Percentiles rank a stretch among this genome's conserved stretches.
These are phyloP conservation scores for Yamadazyma buinensis DNA, from an alignment of 1,139 yeast species.

Conservation along the genomic window DNA sequence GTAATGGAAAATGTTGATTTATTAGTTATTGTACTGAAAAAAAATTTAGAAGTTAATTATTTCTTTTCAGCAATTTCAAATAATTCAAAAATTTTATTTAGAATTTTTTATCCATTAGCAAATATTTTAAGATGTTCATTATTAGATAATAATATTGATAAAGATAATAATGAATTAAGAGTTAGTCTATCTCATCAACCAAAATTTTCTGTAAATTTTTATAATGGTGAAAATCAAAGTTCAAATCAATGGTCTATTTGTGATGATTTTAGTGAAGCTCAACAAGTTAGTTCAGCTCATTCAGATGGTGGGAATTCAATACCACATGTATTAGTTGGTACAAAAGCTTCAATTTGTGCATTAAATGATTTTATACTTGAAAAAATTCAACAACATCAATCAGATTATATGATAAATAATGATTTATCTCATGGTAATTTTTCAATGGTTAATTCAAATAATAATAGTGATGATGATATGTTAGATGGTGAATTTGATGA, in stretches of 20 bases:
- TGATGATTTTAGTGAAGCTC: constrained; percentile 80
- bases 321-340: constrained; percentile 56
- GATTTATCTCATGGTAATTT: background rate
- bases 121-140: constrained; percentile 45
- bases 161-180: constrained; percentile 48
- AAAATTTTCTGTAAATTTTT: constrained; percentile 71
- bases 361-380: constrained; percentile 54
- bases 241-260: constrained; percentile 78
- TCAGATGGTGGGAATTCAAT: constrained; percentile 50
- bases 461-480: constrained; percentile 2
- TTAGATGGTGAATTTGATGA: background rate
- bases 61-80: constrained; percentile 69
- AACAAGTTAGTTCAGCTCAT: constrained; percentile 68
- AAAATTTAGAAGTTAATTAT: constrained; percentile 67
- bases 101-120: constrained; percentile 63
- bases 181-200: constrained; percentile 57
- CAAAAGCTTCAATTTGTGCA: constrained; percentile 47
- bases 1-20: constrained; percentile 67
- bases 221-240: constrained; percentile 45
- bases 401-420: constrained; percentile 12
- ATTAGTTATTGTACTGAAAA: constrained; percentile 61
- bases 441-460: constrained; percentile 1
- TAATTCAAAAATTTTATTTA: constrained; percentile 60
- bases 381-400: constrained; percentile 21
- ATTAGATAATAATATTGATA: constrained; percentile 42